Evolutionary conservation across 345 rosid genomes (phyloP).

Genomic region (Populus davidiana): DNA sequence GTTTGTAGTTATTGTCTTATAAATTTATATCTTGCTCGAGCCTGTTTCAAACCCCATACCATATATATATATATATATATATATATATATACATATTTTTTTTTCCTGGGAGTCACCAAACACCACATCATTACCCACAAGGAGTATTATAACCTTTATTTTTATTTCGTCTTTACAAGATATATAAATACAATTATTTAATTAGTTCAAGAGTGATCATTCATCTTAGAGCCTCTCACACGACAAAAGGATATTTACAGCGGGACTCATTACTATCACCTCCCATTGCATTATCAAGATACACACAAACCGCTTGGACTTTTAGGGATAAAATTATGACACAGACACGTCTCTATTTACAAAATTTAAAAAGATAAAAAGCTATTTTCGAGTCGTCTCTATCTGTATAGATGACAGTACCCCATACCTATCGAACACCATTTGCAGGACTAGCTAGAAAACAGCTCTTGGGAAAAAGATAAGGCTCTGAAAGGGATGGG

Average conservation of each 20-base stretch:
- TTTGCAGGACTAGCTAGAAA: background rate
- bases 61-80: too few species aligned
- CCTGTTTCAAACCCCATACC: too few species aligned
- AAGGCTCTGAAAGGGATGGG: constrained; percentile 4
- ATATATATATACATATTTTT: too few species aligned
- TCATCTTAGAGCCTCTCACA: too few species aligned
- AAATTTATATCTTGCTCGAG: too few species aligned
- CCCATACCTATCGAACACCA: background rate
- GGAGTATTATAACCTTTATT: too few species aligned
- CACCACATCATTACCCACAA: too few species aligned
- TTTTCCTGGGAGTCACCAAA: too few species aligned
- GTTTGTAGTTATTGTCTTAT: background rate
- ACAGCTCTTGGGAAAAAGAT: background rate
- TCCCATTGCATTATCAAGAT: background rate
- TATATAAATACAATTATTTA: too few species aligned
- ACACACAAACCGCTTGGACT: background rate
- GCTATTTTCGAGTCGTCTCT: background rate
- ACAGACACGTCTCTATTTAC: background rate
- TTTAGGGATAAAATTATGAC: background rate
- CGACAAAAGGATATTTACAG: too few species aligned
- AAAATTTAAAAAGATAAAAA: background rate
- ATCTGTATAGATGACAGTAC: background rate
- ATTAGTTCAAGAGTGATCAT: too few species aligned
- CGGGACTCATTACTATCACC: background rate
- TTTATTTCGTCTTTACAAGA: too few species aligned